Percentiles rank a stretch among this genome's conserved stretches.
phyloP scores from a whole-genome alignment of 192 early-diverging fungal species.

The Mortierella hygrophila region DNA sequence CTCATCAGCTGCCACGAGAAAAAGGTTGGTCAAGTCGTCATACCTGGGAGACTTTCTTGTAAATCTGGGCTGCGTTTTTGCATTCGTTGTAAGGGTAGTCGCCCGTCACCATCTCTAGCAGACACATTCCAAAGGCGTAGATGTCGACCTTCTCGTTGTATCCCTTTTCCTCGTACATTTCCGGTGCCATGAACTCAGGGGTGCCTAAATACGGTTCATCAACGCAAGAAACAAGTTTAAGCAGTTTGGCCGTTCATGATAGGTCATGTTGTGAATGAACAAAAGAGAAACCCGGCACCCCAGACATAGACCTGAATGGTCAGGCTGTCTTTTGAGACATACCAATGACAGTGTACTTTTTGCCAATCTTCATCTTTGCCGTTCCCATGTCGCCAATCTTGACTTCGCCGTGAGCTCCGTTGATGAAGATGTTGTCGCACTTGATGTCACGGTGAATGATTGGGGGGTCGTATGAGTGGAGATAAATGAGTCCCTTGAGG shows the following conservation, averaged over 20 bases:
- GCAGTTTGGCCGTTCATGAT: background rate
- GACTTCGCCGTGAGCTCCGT: conserved; percentile 85
- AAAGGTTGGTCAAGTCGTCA: background rate
- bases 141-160: conserved; percentile 90
- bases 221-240: conserved; percentile 12
- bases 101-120: conserved; percentile 87
- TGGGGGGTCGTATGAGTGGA: conserved; percentile 82
- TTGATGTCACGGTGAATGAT: conserved; percentile 89
- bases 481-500: conserved; percentile 80
- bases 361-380: conserved; percentile 88
- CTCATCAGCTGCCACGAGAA: background rate
- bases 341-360: conserved; percentile 88
- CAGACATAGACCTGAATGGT: background rate
- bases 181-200: conserved; percentile 87
- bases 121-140: conserved; percentile 88
- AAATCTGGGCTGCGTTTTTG: conserved; percentile 85
- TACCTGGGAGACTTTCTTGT: conserved; percentile 81
- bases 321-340: conserved; percentile 14
- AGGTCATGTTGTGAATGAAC: background rate
- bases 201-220: conserved; percentile 58
- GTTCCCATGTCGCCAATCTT: conserved; percentile 91
- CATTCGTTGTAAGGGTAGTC: conserved; percentile 88
- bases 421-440: conserved; percentile 91
- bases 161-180: conserved; percentile 88
- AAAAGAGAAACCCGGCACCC: background rate